phyloP scores from a whole-genome alignment of 2,329 filamentous ascomycete species.

The Didymella exigua region DNA sequence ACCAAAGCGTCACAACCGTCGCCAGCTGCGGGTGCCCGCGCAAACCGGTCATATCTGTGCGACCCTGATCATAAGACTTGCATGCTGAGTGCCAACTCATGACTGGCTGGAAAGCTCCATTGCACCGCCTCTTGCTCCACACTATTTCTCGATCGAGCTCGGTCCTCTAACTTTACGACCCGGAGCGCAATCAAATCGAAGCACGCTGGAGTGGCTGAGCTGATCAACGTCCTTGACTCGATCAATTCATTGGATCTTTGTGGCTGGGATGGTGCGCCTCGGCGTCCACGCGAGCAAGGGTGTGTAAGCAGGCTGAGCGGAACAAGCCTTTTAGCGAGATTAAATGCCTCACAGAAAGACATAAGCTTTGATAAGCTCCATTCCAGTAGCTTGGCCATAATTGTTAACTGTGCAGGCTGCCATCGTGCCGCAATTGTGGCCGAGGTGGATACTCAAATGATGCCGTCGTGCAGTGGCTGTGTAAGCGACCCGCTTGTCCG shows the following conservation, averaged over 20 bases:
- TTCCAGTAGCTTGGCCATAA: constrained; percentile 32
- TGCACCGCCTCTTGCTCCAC: constrained; percentile 25
- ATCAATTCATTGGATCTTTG: neutral
- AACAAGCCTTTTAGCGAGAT: constrained; percentile 35
- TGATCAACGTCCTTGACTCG: neutral
- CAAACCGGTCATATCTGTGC: neutral
- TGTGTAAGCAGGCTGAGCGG: constrained; percentile 18
- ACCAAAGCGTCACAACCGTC: constrained; percentile 2
- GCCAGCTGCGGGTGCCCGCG: constrained; percentile 11
- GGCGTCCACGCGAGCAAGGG: constrained; percentile 16
- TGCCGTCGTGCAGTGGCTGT: constrained; percentile 25
- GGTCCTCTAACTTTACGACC: neutral
- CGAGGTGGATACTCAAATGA: constrained; percentile 5
- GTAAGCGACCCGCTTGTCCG: neutral
- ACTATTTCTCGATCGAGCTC: neutral
- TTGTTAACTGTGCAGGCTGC: constrained; percentile 1
- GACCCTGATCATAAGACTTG: constrained; percentile 15
- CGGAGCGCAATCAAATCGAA: constrained; percentile 6
- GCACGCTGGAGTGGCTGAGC: constrained; percentile 21
- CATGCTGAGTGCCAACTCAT: constrained; percentile 12
- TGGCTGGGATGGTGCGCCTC: neutral
- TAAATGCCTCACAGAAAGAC: constrained; percentile 34
- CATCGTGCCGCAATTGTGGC: constrained; percentile 13
- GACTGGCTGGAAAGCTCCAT: constrained; percentile 19
- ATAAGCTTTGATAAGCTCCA: constrained; percentile 39